A percentile compares a stretch with the other conserved stretches of the same genome.
phyloP scores from a whole-genome alignment of 2,329 filamentous ascomycete species.

The Coniochaeta ligniaria region DNA sequence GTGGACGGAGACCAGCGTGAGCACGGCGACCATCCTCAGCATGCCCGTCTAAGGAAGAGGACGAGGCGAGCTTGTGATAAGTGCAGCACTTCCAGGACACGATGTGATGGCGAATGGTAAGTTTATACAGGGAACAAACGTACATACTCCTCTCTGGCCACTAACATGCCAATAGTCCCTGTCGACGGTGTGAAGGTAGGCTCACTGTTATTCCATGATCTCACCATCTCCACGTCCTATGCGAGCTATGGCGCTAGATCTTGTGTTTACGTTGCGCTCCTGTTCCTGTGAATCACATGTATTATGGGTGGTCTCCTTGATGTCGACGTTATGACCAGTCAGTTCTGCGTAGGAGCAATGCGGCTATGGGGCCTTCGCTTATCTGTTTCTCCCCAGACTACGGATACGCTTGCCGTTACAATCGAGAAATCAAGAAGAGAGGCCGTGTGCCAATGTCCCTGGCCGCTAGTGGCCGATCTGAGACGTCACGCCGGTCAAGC shows the following conservation, averaged over 20 bases:
- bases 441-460: not conserved
- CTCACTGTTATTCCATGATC: not conserved
- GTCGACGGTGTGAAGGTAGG: conserved; percentile 1
- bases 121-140: not conserved
- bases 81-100: not conserved
- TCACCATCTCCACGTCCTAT: not conserved
- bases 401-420: not conserved
- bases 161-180: not conserved
- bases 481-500: not conserved
- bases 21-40: not conserved
- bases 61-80: conserved; percentile 1
- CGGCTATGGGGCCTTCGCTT: not conserved
- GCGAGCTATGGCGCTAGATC: not conserved
- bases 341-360: not conserved
- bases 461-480: not conserved
- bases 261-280: too few species aligned
- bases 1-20: not conserved
- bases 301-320: too few species aligned
- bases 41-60: conserved; percentile 1
- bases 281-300: not conserved
- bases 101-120: conserved; percentile 1
- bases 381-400: not conserved
- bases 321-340: not conserved
- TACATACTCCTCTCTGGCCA: not conserved
- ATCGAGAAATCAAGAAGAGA: conserved; percentile 2